phyloP scores from a whole-genome alignment of 148 eudicot species.

The Vaccinium corymbosum region DNA sequence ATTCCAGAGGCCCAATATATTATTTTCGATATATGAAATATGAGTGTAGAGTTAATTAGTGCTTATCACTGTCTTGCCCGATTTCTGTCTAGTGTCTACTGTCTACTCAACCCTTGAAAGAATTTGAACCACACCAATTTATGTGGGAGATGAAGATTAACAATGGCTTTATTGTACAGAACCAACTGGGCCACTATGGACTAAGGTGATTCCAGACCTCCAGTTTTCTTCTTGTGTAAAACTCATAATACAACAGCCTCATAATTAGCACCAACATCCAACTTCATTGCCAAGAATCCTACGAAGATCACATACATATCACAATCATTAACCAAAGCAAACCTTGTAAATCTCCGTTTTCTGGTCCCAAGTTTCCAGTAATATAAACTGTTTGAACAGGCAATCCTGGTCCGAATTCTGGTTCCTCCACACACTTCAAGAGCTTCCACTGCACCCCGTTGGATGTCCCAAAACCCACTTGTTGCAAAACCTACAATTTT shows the following conservation, averaged over 20 bases:
- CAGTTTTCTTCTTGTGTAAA: background rate
- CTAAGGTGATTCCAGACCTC: background rate
- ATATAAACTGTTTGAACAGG: constrained; percentile 61
- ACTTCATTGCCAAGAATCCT: background rate
- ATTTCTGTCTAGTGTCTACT: background rate
- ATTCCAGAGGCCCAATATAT: background rate
- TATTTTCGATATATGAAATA: background rate
- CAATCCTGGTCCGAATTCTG: constrained; percentile 78
- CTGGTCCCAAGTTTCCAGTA: constrained; percentile 27
- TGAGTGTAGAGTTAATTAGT: background rate
- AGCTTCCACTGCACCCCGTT: constrained; percentile 52
- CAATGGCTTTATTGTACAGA: background rate
- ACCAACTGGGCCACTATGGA: background rate
- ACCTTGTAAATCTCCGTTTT: constrained; percentile 49
- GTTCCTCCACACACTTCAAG: constrained; percentile 62
- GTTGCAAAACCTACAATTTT: constrained; percentile 52
- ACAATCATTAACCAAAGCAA: constrained; percentile 7
- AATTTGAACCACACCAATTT: background rate
- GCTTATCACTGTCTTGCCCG: background rate
- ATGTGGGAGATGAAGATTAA: background rate
- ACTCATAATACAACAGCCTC: background rate
- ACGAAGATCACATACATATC: background rate
- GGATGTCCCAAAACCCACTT: constrained; percentile 43
- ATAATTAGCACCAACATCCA: background rate
- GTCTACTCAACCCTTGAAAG: background rate